Base-by-base conservation (phyloP, 2,329 filamentous ascomycete genomes). In the Geosmithia putterillii region DNA sequence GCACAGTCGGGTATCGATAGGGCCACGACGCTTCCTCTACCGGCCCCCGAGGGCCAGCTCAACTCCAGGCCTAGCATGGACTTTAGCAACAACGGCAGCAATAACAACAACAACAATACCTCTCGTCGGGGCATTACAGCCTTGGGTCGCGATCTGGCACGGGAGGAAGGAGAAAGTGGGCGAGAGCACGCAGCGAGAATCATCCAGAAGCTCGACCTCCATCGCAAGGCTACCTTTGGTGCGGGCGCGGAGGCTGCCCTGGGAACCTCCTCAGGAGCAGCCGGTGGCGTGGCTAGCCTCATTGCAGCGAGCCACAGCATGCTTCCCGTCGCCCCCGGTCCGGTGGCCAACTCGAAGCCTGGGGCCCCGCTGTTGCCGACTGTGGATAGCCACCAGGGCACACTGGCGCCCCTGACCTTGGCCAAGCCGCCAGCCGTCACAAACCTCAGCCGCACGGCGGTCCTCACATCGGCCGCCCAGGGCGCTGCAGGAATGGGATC, bases 151-250 rank as follows among this genome's bases (percentile, higher is more conserved):
- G 66, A 69, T 38, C 52, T 74, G 12, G 65, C 62, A n/a, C 65
- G 73, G 46, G 78, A 81, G 53, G 86, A 90, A 38, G 79, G 81
- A 23, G 85, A 92, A 54, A 79, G 78, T 49, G 75, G 81, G 45
- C 75, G 84, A 47, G 88, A 94, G 47, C 87, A 92, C 59, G 84
- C 86, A 8, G 78, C 86, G 18, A 79, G 89, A 47, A 87, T 96
- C 49, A 95, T 95, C 59, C 86, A 94, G 58, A 95, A 88, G 61
- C 73, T 95, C 38, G 90, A 95, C 60, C 70, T 95, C 45, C 86
- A 94, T 59, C 80, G 90, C 50, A 94, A 90, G 57, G 72, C 81
- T 34, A 77, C 79, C 7, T 75, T 81, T 47, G 70, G 71, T 23
- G 58, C 63, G 18, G 65, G 61, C 20, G 55, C 58, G 8, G 66